Base-by-base conservation (phyloP, 2,329 filamentous ascomycete species). In the Myriangium duriaei region DNA sequence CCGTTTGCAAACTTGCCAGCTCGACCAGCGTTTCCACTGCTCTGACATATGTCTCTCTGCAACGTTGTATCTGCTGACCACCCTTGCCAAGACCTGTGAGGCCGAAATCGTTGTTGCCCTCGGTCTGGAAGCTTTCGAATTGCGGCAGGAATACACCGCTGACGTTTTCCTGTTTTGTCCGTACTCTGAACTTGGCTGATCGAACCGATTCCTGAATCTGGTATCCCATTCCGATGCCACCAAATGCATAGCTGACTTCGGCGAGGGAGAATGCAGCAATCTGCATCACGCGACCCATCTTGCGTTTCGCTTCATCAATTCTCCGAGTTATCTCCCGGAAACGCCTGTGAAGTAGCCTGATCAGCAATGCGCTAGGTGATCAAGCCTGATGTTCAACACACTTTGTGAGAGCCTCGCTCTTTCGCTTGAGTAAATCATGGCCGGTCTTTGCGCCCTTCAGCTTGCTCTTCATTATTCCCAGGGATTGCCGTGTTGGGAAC, bases 251-350 rank as follows among this genome's bases (percentile, higher is more conserved):
- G 34, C 86, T 93, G 40, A 98, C 91, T 65, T 96, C 91, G 43
- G 91, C 91, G 12, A 98, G 73, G 30, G 88, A 96, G 65, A 98
- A 96, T 32, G 91, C 87, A 29, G 91, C 91, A 55, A 98, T 93
- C 62, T 96, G 88, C 91, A 98, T 98, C 26, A 98, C 91, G 21
- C 88, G 76, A 41, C 91, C 91, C 88, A 98, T 98, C 69, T 98
- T 98, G 52, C 87, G 82, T 65, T 98, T 98, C 30, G 91, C 91
- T 62, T 98, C 91, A 66, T 98, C 88, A 62, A 98, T 98, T 55
- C 91, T 81, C 59, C 79, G 77, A 34, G 91, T 95, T 54, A 98
- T 98, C 54, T 98, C 91, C 84, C 58, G 48, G 50, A 63, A 63
- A 37, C 54, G 51, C 30, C 42, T 45, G 44, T 33, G 16, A 11